Percentiles rank a stretch among this genome's conserved stretches.
These are phyloP conservation scores for Yarrowia osloensis DNA, from an alignment of 805 yeast species.

Conservation along the genomic window DNA sequence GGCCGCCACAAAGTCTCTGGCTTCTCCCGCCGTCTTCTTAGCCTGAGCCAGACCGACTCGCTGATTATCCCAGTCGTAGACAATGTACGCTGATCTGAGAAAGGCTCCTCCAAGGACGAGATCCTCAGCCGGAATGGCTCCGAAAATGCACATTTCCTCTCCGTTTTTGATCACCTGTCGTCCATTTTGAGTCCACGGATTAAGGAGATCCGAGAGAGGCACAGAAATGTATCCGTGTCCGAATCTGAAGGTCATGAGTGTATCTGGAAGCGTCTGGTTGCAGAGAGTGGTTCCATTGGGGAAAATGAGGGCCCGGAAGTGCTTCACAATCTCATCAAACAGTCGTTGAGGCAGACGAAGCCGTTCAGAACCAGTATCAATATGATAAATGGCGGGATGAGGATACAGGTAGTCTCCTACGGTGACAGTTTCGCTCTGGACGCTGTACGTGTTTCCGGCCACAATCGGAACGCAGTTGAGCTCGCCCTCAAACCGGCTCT, in stretches of 20 bases:
- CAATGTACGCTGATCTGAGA: neutral
- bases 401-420: neutral
- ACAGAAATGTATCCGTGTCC: neutral
- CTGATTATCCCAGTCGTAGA: conserved; percentile 7
- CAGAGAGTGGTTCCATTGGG: neutral
- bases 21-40: neutral
- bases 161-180: neutral
- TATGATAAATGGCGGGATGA: neutral
- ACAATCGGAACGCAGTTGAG: neutral
- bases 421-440: neutral
- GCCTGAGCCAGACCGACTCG: conserved; percentile 5
- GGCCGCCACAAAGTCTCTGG: neutral
- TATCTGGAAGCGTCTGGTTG: neutral
- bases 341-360: neutral
- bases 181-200: neutral
- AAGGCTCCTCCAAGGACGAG: neutral
- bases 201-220: neutral
- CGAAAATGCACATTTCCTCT: neutral
- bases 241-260: neutral
- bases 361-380: neutral
- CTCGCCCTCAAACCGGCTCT: neutral
- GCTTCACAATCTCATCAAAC: neutral
- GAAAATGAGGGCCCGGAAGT: neutral
- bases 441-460: neutral
- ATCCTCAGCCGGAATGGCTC: neutral